Base-by-base conservation (phyloP, 148 eudicot species). In the Suaeda aralocaspica region DNA sequence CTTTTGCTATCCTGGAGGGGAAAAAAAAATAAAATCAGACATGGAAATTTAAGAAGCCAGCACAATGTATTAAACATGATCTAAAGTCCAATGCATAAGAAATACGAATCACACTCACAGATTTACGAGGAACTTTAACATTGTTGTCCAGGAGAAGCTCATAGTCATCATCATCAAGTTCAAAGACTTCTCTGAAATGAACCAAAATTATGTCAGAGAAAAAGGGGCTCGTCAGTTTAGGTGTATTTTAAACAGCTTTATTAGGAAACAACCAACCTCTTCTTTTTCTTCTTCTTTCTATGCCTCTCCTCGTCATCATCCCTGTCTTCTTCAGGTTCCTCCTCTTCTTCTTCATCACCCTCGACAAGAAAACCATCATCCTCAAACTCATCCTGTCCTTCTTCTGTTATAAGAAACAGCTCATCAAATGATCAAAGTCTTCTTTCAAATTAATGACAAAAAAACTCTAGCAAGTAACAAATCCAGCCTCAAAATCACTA, bases 331-430 rank as follows among this genome's bases (percentile, higher is more conserved):
- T 82, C 90, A 39, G 83, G 90, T 53, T 88, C 96, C 28, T 90
- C 94, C 50, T 85, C 92, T 55, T 91, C 96, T 55, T 91, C 96
- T 9, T 87, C 96, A n/a, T 65, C 82, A 72, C 89, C 96, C 64
- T 87, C 92, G 18, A 94, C 99, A 76, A 95, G 87, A 75, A 95
- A 95, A 26, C 89, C 99, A 83, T 95, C 99, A 24, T 91, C 83
- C 78, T 95, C 99, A 66, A 82, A 95, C 76, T 89, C 92, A 80
- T 95, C 92, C 62, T 85, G 91, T 33, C 96, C 99, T 74, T 88
- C 94, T 66, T 88, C 98, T 86, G 84, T 62, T 69, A 76, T 46
- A 44, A 58, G 19, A 48, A 39, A 50, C 49, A 18, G 10, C 66
- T 62, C 18, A 10, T 62, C 10, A 36, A 62, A 42, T 62, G 8